A percentile compares a stretch with the other conserved stretches of the same genome.
Conservation (phyloP, 441 rosid species). For the Pelargonium citronellum region DNA sequence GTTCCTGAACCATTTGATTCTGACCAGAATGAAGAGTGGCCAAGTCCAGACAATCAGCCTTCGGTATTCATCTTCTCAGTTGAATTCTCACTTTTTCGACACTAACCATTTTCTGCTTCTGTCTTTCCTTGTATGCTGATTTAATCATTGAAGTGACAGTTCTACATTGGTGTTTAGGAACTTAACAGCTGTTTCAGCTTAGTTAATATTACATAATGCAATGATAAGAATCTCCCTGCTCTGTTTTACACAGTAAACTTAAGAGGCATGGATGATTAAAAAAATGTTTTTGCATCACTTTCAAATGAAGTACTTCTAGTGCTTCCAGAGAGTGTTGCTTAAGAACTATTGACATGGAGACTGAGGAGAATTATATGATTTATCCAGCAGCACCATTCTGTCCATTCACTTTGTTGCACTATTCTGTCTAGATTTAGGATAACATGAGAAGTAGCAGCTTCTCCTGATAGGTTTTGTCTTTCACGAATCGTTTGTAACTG, state of each 20-base stretch:
- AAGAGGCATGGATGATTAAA: background rate
- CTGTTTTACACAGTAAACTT: background rate
- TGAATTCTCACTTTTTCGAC: too few relatives aligned
- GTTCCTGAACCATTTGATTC: conserved; percentile 52
- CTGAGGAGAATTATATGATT: background rate
- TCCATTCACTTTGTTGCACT: background rate
- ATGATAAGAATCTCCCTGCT: background rate
- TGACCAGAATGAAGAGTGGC: conserved; percentile 41
- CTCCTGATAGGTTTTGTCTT: background rate
- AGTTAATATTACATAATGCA: background rate
- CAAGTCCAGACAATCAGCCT: conserved; percentile 31
- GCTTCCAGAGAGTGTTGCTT: too few relatives aligned
- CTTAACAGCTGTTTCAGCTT: background rate
- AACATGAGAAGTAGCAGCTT: background rate
- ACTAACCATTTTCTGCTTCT: too few relatives aligned
- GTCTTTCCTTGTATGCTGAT: too few relatives aligned
- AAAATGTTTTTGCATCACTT: background rate
- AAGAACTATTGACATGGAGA: too few relatives aligned
- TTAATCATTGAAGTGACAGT: too few relatives aligned
- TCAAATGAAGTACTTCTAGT: background rate
- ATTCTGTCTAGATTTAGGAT: background rate
- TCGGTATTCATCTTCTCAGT: conserved; percentile 33
- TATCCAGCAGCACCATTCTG: too few relatives aligned
- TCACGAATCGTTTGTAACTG: background rate
- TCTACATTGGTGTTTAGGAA: too few relatives aligned